Base-by-base conservation (phyloP, 1,139 yeast species). In the Hyphopichia fennica region DNA sequence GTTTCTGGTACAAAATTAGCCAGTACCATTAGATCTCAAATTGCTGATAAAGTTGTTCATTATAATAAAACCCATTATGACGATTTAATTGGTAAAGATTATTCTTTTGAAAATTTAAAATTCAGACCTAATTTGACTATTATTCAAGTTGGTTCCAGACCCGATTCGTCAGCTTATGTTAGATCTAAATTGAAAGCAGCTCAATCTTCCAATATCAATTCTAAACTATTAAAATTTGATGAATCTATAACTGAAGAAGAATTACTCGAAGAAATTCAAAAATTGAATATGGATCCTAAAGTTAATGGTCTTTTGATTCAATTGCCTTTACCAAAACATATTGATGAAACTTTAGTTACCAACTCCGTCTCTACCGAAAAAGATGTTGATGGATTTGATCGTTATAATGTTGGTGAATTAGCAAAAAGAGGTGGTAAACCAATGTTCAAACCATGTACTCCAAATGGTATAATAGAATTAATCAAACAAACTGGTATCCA, bases 311-410 rank as follows among this genome's bases (percentile, higher is more conserved):
- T 86, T 23, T 68, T 86, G 53, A 78, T 86, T 45, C 95, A 86
- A 62, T 69, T 86, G 45, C 95, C 95, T 2, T 66, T 86, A 47
- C 95, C 95, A 37, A 62, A 70, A 41, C 90, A 84, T 57, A 67
- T 86, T 41, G 78, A 85, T 56, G 91, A 85, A 63, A 79, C 86
- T 20, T 58, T 65, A 39, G 72, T 86, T 43, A 85, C 95, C 28
- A 83, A 84, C 58, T 69, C 86, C 2, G 93, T 86, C 13, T 66
- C 72, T 14, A 79, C 80, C 36, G 81, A 75, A 40, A 86, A 86
- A 58, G 95, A 86, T 56, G 91, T 86, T 28, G 95, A 86, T 63
- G 95, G 95, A 1, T 84, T 86, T 54, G 86, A 83, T 41, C 81
- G 87, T 48, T 77, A 74, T 60, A 86, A 86, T 58, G 83, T 84